A percentile compares a stretch with the other conserved stretches of the same genome.
phyloP scores from a whole-genome alignment of 2,329 filamentous ascomycete genomes.

The Phyllosticta paracitricarpa region DNA sequence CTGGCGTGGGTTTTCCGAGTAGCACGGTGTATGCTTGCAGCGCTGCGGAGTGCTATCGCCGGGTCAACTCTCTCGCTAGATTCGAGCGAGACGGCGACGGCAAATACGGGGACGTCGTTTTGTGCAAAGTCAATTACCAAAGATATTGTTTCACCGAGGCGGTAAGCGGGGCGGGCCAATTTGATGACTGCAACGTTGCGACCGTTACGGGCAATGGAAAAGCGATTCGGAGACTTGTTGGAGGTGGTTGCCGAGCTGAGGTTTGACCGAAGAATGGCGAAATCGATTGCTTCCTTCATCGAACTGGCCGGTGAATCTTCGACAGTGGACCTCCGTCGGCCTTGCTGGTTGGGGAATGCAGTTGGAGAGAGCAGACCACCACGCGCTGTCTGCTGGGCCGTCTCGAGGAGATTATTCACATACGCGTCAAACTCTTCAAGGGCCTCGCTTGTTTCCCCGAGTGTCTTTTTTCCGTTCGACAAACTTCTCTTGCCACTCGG shows the following conservation, averaged over 20 bases:
- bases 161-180: slow-evolving; percentile 77
- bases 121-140: slow-evolving; percentile 71
- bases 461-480: slow-evolving; percentile 13
- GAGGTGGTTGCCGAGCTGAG: slow-evolving; percentile 34
- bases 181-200: slow-evolving; percentile 83
- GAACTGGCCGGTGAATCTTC: slow-evolving; percentile 42
- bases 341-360: slow-evolving; percentile 37
- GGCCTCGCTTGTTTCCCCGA: slow-evolving; percentile 10
- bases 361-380: slow-evolving; percentile 62
- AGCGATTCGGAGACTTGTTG: slow-evolving; percentile 66
- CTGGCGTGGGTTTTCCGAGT: slow-evolving; percentile 73
- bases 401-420: slow-evolving; percentile 38
- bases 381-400: slow-evolving; percentile 17
- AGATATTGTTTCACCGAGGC: slow-evolving; percentile 77
- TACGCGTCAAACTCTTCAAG: slow-evolving; percentile 31
- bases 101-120: slow-evolving; percentile 71
- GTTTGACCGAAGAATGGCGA: slow-evolving; percentile 68
- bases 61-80: slow-evolving; percentile 75
- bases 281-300: slow-evolving; percentile 78
- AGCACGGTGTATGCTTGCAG: slow-evolving; percentile 75
- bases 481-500: slow-evolving; percentile 6
- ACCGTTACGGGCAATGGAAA: slow-evolving; percentile 90
- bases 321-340: slow-evolving; percentile 40
- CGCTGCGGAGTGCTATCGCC: slow-evolving; percentile 70
- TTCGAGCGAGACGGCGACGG: slow-evolving; percentile 74